Conservation (phyloP, 2,329 filamentous ascomycete species). For the Ophiostoma pallidulum region DNA sequence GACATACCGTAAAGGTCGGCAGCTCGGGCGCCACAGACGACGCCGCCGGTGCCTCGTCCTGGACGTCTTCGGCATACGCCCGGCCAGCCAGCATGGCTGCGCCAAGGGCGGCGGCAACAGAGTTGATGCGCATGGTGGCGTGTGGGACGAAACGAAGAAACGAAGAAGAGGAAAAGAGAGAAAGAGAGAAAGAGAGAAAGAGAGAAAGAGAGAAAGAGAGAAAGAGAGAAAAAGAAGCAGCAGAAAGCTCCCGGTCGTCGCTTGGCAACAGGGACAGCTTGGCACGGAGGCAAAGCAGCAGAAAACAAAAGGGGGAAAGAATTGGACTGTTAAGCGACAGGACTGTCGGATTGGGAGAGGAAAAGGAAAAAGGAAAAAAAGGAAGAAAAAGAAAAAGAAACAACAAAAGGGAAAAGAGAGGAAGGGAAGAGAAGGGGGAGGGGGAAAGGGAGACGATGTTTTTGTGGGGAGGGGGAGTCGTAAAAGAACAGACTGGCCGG, state of each 20-base stretch:
- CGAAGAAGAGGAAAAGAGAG: not conserved
- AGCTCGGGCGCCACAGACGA: conserved; percentile 51
- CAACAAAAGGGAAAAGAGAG: conserved; percentile 1
- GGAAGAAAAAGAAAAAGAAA: conserved; percentile 5
- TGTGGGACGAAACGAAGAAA: not conserved
- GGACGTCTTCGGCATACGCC: conserved; percentile 57
- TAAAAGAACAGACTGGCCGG: conserved; percentile 12
- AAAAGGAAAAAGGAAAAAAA: conserved; percentile 7
- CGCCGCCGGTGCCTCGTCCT: conserved; percentile 36
- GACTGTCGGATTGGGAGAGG: conserved; percentile 10
- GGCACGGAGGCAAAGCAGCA: not conserved
- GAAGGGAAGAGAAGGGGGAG: not conserved
- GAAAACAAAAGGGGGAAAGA: not conserved
- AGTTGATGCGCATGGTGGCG: conserved; percentile 69
- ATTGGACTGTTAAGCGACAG: conserved; percentile 9
- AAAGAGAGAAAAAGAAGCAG: not conserved
- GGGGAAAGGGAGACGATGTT: conserved; percentile 1
- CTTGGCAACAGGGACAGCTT: too few relatives aligned
- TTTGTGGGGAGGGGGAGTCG: conserved; percentile 10
- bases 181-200: not conserved
- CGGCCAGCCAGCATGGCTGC: conserved; percentile 63
- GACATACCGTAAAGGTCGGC: conserved; percentile 79
- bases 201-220: not conserved
- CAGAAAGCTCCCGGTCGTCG: too few relatives aligned
- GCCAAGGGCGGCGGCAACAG: conserved; percentile 65